Evolutionary conservation across 1,284 basidiomycete genomes (phyloP), one percentile per base, ranked within the genome.

Genomic region (Microbotryum violaceum): DNA sequence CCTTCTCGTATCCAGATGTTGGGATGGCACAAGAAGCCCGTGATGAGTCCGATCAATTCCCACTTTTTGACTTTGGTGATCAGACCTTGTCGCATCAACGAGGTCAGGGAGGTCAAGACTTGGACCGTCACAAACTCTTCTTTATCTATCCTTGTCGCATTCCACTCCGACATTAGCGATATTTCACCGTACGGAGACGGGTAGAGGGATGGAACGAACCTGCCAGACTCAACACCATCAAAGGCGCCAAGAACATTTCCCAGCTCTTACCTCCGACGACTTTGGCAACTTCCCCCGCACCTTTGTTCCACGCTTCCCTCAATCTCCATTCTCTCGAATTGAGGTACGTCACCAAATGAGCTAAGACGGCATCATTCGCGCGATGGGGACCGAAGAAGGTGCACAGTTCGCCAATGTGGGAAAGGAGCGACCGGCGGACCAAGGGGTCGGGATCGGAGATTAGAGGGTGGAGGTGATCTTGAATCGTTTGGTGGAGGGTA

Each of bases 301-400:
- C 89, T 73, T 96, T 91, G 72, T 97, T 97, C 75, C 98, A 97
- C 0, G 90, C 89, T 67, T 86, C 83, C 2, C 96, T 82, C 50
- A 98, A 77, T 25, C 88, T 77, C 93, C 94, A 97, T 37, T 77
- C 74, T 12, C 89, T 80, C 71, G 97, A 93, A 73, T 98, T 98
- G 69, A 98, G 81, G 72, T 97, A 98, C 0, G 96, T 98, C 74
- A 98, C 93, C 86, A 98, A 94, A 74, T 98, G 93, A 69, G 91
- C 92, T 23, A 98, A 79, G 7, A 99, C 79, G 4, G 94, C 88
- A 70, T 98, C 93, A 76, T 96, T 94, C 1, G 96, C 94, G 73
- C 86, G 88, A 72, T 91, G 87, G 27, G 89, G 79, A 3, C 93
- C 94, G 45, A 98, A 84, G 78, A 98, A 97, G 57, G 91, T 85